phyloP scores from a whole-genome alignment of 768 basidiomycete genomes.

The Xerocomus brunneocitrinus region DNA sequence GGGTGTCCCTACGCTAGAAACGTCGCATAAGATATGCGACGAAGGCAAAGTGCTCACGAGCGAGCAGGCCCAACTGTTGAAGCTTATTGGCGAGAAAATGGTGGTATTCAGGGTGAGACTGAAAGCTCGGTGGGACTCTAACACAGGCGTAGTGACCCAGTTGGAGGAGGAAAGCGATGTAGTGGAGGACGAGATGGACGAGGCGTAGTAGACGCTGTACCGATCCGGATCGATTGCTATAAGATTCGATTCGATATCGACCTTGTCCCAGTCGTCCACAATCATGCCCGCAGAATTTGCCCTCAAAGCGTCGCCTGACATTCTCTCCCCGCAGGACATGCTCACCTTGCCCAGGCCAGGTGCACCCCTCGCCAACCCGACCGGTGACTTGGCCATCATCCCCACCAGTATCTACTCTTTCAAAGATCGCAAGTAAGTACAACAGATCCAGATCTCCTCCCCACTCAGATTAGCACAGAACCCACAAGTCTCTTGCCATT shows the following conservation, averaged over 20 bases:
- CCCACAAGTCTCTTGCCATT: slow-evolving; percentile 63
- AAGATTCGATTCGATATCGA: slow-evolving; percentile 7
- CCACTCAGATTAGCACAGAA: slow-evolving; percentile 39
- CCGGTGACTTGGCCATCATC: slow-evolving; percentile 65
- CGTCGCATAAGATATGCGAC: slow-evolving; percentile 80
- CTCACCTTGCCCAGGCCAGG: slow-evolving; percentile 67
- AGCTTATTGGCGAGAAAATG: slow-evolving; percentile 87
- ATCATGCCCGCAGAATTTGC: slow-evolving; percentile 41
- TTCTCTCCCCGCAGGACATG: slow-evolving; percentile 70
- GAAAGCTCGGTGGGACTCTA: slow-evolving; percentile 67
- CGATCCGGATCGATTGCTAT: background rate
- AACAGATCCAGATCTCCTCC: background rate
- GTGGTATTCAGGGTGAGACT: slow-evolving; percentile 76
- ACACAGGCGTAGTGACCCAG: slow-evolving; percentile 59
- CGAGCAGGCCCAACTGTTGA: slow-evolving; percentile 91
- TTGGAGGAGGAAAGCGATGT: slow-evolving; percentile 38
- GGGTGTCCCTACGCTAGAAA: slow-evolving; percentile 81
- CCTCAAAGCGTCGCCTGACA: slow-evolving; percentile 53
- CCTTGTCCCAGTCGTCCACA: slow-evolving; percentile 32
- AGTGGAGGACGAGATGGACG: slow-evolving; percentile 47
- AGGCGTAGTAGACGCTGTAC: slow-evolving; percentile 31
- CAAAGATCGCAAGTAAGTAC: slow-evolving; percentile 64
- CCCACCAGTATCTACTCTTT: slow-evolving; percentile 67
- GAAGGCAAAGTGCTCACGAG: slow-evolving; percentile 72
- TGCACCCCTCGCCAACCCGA: slow-evolving; percentile 57